These are phyloP conservation scores for Geosmithia putterillii DNA, from an alignment of 2,329 filamentous ascomycete species.

Conservation along the genomic window DNA sequence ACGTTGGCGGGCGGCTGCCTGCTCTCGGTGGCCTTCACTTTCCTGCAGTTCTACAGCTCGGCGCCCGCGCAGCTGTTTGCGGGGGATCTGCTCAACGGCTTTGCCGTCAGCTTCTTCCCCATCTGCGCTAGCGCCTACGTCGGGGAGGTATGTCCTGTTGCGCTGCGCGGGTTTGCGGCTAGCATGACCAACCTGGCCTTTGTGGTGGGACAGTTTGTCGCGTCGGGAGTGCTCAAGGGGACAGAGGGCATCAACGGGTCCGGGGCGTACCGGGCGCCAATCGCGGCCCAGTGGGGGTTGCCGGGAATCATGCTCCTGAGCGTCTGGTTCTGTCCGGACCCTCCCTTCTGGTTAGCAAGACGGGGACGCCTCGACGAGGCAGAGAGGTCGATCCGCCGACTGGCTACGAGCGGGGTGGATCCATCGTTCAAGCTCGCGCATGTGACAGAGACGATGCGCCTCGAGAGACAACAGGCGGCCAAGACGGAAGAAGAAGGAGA, in stretches of 20 bases:
- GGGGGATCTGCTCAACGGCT: neutral
- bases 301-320: conserved; percentile 22
- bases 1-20: neutral
- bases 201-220: conserved; percentile 26
- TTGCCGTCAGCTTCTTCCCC: neutral
- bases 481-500: too few relatives aligned
- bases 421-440: conserved; percentile 14
- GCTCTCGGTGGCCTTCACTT: neutral
- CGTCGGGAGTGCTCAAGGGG: conserved; percentile 8
- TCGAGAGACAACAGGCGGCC: conserved; percentile 13
- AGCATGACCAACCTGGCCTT: conserved; percentile 28
- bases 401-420: conserved; percentile 29
- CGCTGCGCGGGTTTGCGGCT: conserved; percentile 23
- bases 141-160: conserved; percentile 19
- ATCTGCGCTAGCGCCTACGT: conserved; percentile 20
- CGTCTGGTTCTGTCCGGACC: conserved; percentile 25
- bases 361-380: conserved; percentile 2
- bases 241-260: conserved; percentile 12
- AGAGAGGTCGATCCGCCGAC: conserved; percentile 1
- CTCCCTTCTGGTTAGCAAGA: conserved; percentile 4
- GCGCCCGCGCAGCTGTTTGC: neutral
- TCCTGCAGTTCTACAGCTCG: neutral
- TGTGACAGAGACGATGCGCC: conserved; percentile 31
- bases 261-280: conserved; percentile 29
- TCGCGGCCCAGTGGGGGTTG: conserved; percentile 27